Percentiles rank a stretch among this genome's conserved stretches.
phyloP scores from a whole-genome alignment of 176 grass and related monocot genomes.

The Ananas comosus region DNA sequence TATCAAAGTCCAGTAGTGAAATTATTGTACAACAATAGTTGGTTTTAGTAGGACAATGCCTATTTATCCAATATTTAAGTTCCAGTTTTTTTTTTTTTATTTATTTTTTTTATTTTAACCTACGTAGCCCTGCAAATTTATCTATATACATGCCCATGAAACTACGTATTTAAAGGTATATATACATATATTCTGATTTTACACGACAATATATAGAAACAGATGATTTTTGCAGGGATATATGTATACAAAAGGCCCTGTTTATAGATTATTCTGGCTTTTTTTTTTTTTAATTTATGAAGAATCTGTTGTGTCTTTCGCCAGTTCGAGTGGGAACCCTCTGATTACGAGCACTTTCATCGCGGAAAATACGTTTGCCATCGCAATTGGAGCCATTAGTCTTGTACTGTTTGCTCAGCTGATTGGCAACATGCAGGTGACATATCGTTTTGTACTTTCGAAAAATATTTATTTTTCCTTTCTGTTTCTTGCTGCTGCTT shows the following conservation, averaged over 20 bases:
- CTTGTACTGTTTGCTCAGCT: conserved; percentile 81
- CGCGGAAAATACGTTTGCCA: conserved; percentile 53
- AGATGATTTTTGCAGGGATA: background rate
- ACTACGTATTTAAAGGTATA: too few relatives aligned
- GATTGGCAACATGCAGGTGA: conserved; percentile 90
- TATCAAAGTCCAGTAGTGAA: too few relatives aligned
- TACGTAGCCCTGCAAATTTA: too few relatives aligned
- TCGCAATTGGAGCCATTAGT: conserved; percentile 67
- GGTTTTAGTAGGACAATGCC: too few relatives aligned
- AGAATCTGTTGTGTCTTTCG: background rate
- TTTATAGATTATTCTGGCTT: background rate
- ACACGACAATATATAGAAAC: too few relatives aligned
- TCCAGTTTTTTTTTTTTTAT: too few relatives aligned
- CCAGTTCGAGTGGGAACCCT: conserved; percentile 78
- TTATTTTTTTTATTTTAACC: too few relatives aligned
- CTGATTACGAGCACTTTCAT: conserved; percentile 48
- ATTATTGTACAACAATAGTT: too few relatives aligned
- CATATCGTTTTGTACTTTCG: background rate
- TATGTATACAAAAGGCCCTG: background rate
- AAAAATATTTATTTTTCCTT: background rate
- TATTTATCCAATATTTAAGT: too few relatives aligned
- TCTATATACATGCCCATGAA: too few relatives aligned
- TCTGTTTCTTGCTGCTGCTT: background rate
- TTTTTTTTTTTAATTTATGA: background rate
- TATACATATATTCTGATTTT: too few relatives aligned